A percentile compares a stretch with the other conserved stretches of the same genome.
These are phyloP conservation scores for Auriscalpium microsporum DNA, from an alignment of 768 basidiomycete genomes.

Conservation along the genomic window DNA sequence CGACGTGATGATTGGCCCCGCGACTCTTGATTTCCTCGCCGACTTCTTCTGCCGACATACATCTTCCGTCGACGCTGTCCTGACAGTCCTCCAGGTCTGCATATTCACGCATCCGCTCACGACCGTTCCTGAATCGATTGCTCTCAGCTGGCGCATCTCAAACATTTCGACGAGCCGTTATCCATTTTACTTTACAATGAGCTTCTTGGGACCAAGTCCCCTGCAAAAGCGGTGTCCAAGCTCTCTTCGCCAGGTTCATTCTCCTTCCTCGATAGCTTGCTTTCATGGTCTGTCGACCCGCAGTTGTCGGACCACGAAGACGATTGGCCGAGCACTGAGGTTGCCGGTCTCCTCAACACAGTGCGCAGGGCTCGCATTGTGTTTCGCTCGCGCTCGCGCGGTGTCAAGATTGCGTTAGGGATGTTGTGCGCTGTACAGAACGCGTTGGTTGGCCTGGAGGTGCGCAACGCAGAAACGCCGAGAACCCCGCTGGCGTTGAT, in stretches of 20 bases:
- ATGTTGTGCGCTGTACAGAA: slow-evolving; percentile 36
- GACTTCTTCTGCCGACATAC: slow-evolving; percentile 52
- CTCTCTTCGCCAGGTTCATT: slow-evolving; percentile 18
- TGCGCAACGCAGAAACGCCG: slow-evolving; percentile 22
- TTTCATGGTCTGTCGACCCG: slow-evolving; percentile 12
- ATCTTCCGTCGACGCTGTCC: slow-evolving; percentile 45
- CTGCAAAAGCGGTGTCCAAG: background rate
- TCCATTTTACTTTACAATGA: slow-evolving; percentile 31
- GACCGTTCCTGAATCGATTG: background rate
- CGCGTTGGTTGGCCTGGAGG: slow-evolving; percentile 36
- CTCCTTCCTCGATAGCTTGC: slow-evolving; percentile 27
- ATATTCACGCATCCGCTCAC: background rate
- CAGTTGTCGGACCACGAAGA: slow-evolving; percentile 3
- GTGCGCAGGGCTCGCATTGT: slow-evolving; percentile 31
- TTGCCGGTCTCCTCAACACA: slow-evolving; percentile 24
- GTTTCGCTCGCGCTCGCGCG: slow-evolving; percentile 25
- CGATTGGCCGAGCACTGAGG: slow-evolving; percentile 21
- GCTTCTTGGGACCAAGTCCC: slow-evolving; percentile 7
- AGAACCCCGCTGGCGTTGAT: slow-evolving; percentile 30
- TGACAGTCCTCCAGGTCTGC: slow-evolving; percentile 55
- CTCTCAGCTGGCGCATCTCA: slow-evolving; percentile 51
- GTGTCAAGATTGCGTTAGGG: slow-evolving; percentile 40
- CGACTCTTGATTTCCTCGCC: slow-evolving; percentile 42
- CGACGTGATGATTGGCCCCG: slow-evolving; percentile 52
- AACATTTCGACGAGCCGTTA: slow-evolving; percentile 63